Percentiles rank a stretch among this genome's conserved stretches.
These are phyloP conservation scores for Cucurbitaria berberidis DNA, from an alignment of 2,329 filamentous ascomycete genomes.

Conservation along the genomic window DNA sequence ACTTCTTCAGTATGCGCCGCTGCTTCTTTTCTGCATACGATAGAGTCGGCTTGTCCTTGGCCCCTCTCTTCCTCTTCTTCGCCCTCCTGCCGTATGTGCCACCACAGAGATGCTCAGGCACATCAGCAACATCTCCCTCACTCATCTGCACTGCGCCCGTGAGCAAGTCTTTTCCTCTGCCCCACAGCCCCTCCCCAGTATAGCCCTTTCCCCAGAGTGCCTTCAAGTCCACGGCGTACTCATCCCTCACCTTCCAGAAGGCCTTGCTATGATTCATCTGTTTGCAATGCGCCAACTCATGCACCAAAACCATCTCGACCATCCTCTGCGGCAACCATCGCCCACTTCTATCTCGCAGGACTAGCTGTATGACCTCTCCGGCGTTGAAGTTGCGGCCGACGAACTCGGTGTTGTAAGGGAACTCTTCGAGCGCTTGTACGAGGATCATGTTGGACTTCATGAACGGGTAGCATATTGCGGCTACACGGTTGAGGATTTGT, in stretches of 20 bases:
- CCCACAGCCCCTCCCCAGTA: conserved; percentile 84
- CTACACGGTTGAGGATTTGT: conserved; percentile 47
- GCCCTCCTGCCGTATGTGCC: conserved; percentile 71
- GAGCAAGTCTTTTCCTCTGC: conserved; percentile 68
- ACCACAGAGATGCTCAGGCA: conserved; percentile 73
- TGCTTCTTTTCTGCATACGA: conserved; percentile 77
- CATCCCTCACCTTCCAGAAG: conserved; percentile 81
- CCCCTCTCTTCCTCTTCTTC: conserved; percentile 58
- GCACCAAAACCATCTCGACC: conserved; percentile 96
- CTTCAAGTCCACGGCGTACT: conserved; percentile 74
- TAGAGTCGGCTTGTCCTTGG: conserved; percentile 55
- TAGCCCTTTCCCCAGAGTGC: conserved; percentile 73
- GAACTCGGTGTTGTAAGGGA: conserved; percentile 80
- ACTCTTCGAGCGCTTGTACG: conserved; percentile 73
- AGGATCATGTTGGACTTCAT: conserved; percentile 55
- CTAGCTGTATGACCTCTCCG: conserved; percentile 84
- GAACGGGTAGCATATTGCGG: conserved; percentile 74
- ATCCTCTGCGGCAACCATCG: conserved; percentile 81
- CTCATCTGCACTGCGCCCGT: conserved; percentile 47
- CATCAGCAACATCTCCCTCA: conserved; percentile 32
- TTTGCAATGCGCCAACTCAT: conserved; percentile 85
- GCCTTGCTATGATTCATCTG: conserved; percentile 87
- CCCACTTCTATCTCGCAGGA: conserved; percentile 70
- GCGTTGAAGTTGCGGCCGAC: conserved; percentile 90
- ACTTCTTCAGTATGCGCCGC: conserved; percentile 74